Base-by-base conservation (phyloP, 2,329 filamentous ascomycete genomes). In the Blastomyces silverae region DNA sequence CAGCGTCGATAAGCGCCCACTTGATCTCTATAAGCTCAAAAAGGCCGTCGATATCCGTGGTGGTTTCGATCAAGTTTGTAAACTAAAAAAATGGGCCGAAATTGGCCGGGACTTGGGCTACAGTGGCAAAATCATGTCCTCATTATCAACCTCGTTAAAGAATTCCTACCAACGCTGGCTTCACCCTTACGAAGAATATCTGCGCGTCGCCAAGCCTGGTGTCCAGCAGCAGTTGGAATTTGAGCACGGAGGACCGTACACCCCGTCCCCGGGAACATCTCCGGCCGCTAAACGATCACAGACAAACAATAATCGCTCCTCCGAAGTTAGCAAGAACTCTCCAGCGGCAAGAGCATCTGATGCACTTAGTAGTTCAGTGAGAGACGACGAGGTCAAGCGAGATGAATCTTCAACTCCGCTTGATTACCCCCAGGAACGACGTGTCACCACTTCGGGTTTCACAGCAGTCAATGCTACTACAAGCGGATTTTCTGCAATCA, bases 121-220 rank as follows among this genome's bases (percentile, higher is more conserved):
- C 78, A 97, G 93, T 74, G 94, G 94, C 74, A 99, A 99, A 81
- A 99, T 99, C 68, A 99, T 99, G 94, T 97, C 93, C 2, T 97
- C 94, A 10, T 81, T 99, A 58, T 99, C 94, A 6, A 99, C 94
- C 0, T 97, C 94, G 5, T 84, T 99, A 53, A 99, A 97, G 76
- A 99, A 99, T 76, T 97, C 94, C 0, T 99, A 95, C 72, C 92
- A 96, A 75, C 88, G 93, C 78, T 99, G 94, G 91, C 86, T 99
- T 3, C 91, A 92, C 73, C 94, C 94, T 0, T 99, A 97, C 71
- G 94, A 99, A 77, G 92, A 97, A 68, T 99, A 96, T 74, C 80
- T 99, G 55, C 86, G 90, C 62, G 81, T 93, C 17, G 93, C 91
- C 62, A 97, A 97, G 75, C 94, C 94, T 2, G 91, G 92, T 39